Percentiles rank a stretch among this genome's conserved stretches.
Conservation (phyloP, 805 yeast species). For the Phaffomyces opuntiae region DNA sequence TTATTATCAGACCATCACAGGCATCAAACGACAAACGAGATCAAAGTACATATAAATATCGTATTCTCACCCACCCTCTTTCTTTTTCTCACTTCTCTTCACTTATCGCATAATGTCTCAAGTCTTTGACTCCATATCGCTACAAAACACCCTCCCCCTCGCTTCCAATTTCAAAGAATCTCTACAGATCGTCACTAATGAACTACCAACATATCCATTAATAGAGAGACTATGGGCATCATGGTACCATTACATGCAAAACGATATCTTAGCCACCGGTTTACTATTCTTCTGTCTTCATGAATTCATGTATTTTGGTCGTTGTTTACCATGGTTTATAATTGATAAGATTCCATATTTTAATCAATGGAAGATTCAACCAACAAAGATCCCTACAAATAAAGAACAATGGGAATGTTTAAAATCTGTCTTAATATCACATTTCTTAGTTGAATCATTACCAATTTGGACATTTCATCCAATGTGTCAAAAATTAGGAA, state of each 20-base stretch:
- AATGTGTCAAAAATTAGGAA: constrained; percentile 73
- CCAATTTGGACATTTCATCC: constrained; percentile 98
- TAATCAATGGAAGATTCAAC: constrained; percentile 84
- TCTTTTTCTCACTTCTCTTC: too few species aligned
- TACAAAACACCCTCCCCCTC: too few species aligned
- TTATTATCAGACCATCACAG: too few species aligned
- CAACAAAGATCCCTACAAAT: constrained; percentile 68
- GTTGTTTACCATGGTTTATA: constrained; percentile 89
- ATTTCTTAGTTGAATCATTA: constrained; percentile 86
- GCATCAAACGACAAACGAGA: too few species aligned
- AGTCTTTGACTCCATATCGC: too few species aligned
- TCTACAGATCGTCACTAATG: too few species aligned
- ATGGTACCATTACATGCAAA: constrained; percentile 77
- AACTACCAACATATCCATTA: background rate
- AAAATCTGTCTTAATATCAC: constrained; percentile 76
- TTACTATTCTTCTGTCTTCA: constrained; percentile 74
- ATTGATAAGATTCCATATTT: constrained; percentile 83
- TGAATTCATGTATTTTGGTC: constrained; percentile 84
- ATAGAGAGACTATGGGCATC: constrained; percentile 82
- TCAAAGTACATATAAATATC: too few species aligned
- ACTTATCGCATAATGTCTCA: too few species aligned
- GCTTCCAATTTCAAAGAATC: too few species aligned
- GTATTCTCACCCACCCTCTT: too few species aligned
- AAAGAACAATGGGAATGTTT: constrained; percentile 92
- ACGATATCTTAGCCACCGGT: constrained; percentile 91